These are phyloP conservation scores for Didymosphaeria variabile DNA, from an alignment of 2,329 filamentous ascomycete genomes.

Conservation along the genomic window DNA sequence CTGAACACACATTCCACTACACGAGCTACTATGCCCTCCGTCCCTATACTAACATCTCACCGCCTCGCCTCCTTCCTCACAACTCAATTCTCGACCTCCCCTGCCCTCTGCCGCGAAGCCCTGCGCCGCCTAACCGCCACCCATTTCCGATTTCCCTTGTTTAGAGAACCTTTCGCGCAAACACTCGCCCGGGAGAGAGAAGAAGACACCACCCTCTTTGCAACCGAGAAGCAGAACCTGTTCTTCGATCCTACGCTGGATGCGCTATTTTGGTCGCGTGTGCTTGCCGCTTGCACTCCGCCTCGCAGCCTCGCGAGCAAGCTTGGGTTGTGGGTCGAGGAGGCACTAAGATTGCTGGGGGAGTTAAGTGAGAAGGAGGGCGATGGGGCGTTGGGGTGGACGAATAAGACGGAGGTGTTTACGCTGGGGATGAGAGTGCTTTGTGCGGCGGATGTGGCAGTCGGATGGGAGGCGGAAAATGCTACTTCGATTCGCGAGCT, in stretches of 20 bases:
- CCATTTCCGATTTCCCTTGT: constrained; percentile 1
- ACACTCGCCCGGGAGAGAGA: constrained; percentile 45
- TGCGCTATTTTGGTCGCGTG: constrained; percentile 70
- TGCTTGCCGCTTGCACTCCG: constrained; percentile 53
- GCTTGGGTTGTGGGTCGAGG: constrained; percentile 57
- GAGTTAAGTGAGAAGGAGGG: constrained; percentile 44
- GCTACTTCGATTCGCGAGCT: constrained; percentile 32
- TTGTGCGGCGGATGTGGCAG: constrained; percentile 52
- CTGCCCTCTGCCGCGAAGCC: constrained; percentile 45
- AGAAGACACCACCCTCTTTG: constrained; percentile 77
- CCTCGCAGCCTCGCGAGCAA: constrained; percentile 29
- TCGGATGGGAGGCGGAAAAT: constrained; percentile 37
- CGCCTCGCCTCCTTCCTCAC: constrained; percentile 47
- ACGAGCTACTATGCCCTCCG: constrained; percentile 45
- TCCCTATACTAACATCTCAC: constrained; percentile 60
- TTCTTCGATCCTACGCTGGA: constrained; percentile 86
- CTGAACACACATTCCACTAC: constrained; percentile 41
- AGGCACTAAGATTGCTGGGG: constrained; percentile 59
- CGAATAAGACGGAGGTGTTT: constrained; percentile 73
- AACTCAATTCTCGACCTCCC: constrained; percentile 44
- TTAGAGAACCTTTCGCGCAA: constrained; percentile 21
- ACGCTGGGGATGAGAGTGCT: constrained; percentile 62
- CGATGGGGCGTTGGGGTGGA: constrained; percentile 78
- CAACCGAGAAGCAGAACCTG: constrained; percentile 92
- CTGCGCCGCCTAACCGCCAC: constrained; percentile 52